A percentile compares a stretch with the other conserved stretches of the same genome.
These are phyloP conservation scores for Pythium plurisporium DNA, from an alignment of 352 stramenopile species.

Conservation along the genomic window DNA sequence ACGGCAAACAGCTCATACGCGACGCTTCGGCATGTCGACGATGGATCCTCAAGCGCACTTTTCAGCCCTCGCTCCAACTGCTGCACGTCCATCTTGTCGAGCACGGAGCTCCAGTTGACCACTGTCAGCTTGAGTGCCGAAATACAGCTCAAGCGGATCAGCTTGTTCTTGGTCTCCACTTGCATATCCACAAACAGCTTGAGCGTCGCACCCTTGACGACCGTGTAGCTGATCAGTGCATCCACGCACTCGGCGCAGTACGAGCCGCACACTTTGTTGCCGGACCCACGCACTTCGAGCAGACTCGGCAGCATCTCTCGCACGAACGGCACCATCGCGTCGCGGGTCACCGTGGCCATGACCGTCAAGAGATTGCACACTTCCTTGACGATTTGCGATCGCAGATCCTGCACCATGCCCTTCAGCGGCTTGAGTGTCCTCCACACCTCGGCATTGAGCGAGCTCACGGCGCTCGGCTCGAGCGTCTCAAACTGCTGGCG, in stretches of 20 bases:
- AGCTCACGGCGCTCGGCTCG: conserved; percentile 31
- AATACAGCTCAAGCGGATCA: conserved; percentile 75
- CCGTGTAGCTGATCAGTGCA: conserved; percentile 50
- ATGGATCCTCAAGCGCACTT: conserved; percentile 70
- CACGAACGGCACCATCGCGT: conserved; percentile 75
- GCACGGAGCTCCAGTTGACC: conserved; percentile 57
- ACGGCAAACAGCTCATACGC: conserved; percentile 63
- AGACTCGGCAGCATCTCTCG: conserved; percentile 68
- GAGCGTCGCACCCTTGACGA: conserved; percentile 72
- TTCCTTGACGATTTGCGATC: conserved; percentile 86
- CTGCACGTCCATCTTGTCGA: conserved; percentile 79
- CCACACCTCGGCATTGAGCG: conserved; percentile 59
- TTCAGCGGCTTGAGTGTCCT: conserved; percentile 72
- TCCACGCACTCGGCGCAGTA: conserved; percentile 82
- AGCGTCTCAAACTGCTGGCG: conserved; percentile 61
- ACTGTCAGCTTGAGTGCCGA: conserved; percentile 48
- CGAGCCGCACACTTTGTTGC: conserved; percentile 78
- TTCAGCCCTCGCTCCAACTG: conserved; percentile 75
- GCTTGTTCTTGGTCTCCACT: conserved; percentile 78
- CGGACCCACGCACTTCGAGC: conserved; percentile 72
- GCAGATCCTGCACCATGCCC: conserved; percentile 66
- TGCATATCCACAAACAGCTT: conserved; percentile 69
- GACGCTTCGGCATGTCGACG: conserved; percentile 60
- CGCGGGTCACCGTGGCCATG: conserved; percentile 59
- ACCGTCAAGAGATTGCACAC: conserved; percentile 57